phyloP scores from a whole-genome alignment of 2,329 filamentous ascomycete species.

The Calonectria ilicicola region DNA sequence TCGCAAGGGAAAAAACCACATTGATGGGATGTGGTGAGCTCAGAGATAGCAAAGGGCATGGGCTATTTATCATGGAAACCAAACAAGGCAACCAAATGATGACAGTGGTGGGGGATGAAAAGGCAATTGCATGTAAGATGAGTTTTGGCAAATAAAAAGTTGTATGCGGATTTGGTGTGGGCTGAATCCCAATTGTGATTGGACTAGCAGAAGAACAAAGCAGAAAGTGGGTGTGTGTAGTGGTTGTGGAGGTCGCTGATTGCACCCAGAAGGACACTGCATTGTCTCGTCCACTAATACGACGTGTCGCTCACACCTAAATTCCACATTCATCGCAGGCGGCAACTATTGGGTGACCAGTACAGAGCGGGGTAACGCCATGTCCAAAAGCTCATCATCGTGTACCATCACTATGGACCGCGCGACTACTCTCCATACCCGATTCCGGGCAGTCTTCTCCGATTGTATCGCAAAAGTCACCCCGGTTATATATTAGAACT shows the following conservation, averaged over 20 bases:
- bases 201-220: not conserved
- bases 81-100: not conserved
- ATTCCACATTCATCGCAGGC: too few relatives aligned
- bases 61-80: not conserved
- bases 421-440: not conserved
- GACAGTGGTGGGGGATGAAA: not conserved
- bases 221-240: not conserved
- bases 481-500: not conserved
- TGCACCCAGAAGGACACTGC: not conserved
- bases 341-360: too few relatives aligned
- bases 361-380: not conserved
- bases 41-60: not conserved
- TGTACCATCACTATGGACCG: not conserved
- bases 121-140: not conserved
- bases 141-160: not conserved
- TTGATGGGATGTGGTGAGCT: not conserved
- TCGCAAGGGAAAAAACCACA: not conserved
- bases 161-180: not conserved
- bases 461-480: not conserved
- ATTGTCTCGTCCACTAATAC: not conserved
- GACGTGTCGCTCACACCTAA: too few relatives aligned
- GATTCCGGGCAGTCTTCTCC: not conserved
- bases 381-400: not conserved
- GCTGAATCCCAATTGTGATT: not conserved
- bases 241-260: not conserved